phyloP scores from a whole-genome alignment of 768 basidiomycete genomes.

The Russula abietina region DNA sequence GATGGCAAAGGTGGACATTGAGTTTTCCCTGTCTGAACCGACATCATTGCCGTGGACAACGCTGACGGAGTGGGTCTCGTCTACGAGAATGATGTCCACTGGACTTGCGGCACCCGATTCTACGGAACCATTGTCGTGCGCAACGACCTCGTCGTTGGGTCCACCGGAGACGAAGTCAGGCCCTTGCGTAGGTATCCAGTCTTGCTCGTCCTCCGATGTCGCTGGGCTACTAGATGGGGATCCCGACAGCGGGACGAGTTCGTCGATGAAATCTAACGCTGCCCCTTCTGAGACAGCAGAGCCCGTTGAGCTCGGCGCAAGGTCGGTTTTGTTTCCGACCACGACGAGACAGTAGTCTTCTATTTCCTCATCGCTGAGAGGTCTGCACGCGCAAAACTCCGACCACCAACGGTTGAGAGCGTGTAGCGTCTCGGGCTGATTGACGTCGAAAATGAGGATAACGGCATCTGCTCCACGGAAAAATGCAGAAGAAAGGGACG shows the following conservation, averaged over 20 bases:
- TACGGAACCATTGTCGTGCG: neutral
- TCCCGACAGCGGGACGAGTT: conserved; percentile 38
- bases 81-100: neutral
- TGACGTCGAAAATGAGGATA: conserved; percentile 77
- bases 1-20: conserved; percentile 13
- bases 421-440: conserved; percentile 51
- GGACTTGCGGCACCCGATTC: neutral
- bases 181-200: neutral
- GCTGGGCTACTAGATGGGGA: conserved; percentile 16
- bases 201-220: conserved; percentile 10
- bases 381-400: conserved; percentile 64
- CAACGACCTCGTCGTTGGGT: neutral
- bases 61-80: neutral
- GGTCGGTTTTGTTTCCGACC: conserved; percentile 70
- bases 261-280: conserved; percentile 49
- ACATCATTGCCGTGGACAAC: conserved; percentile 14
- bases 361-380: conserved; percentile 56
- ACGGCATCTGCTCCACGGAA: conserved; percentile 83
- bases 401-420: conserved; percentile 70
- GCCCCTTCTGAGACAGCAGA: conserved; percentile 36
- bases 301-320: conserved; percentile 29
- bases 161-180: neutral
- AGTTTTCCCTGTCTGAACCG: conserved; percentile 4
- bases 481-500: conserved; percentile 73
- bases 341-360: conserved; percentile 66